phyloP scores from a whole-genome alignment of 331 rosid species.

The Rosa hybrid region DNA sequence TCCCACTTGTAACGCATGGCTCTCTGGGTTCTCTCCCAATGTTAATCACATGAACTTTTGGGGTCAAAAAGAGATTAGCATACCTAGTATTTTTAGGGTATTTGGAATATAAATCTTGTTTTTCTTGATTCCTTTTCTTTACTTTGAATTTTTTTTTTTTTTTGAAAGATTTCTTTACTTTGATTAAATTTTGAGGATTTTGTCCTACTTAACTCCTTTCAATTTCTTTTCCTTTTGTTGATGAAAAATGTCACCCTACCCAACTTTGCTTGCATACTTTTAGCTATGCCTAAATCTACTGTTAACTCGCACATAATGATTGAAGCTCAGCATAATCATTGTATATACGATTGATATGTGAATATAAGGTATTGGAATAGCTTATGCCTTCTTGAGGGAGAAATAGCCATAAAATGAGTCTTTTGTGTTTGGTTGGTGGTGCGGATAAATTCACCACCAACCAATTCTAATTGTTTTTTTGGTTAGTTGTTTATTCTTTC shows the following conservation, averaged over 20 bases:
- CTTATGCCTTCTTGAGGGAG: too few species aligned
- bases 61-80: conserved; percentile 11
- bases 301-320: too few species aligned
- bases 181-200: not conserved
- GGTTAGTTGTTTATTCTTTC: too few species aligned
- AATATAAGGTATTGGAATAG: too few species aligned
- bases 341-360: too few species aligned
- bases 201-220: not conserved
- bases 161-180: not conserved
- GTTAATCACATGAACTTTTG: conserved; percentile 18
- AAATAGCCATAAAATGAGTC: too few species aligned
- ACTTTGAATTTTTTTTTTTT: not conserved
- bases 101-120: not conserved
- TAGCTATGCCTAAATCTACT: not conserved
- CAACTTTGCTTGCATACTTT: not conserved
- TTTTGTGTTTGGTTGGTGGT: too few species aligned
- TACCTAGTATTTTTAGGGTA: not conserved
- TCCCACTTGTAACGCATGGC: conserved; percentile 26
- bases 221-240: not conserved
- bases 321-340: not conserved
- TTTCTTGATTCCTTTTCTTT: not conserved
- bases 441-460: too few species aligned
- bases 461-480: too few species aligned
- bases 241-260: not conserved
- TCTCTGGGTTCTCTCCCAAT: conserved; percentile 20